Base-by-base conservation (phyloP, 371 early-diverging fungal genomes). In the Mucor velutinosus region DNA sequence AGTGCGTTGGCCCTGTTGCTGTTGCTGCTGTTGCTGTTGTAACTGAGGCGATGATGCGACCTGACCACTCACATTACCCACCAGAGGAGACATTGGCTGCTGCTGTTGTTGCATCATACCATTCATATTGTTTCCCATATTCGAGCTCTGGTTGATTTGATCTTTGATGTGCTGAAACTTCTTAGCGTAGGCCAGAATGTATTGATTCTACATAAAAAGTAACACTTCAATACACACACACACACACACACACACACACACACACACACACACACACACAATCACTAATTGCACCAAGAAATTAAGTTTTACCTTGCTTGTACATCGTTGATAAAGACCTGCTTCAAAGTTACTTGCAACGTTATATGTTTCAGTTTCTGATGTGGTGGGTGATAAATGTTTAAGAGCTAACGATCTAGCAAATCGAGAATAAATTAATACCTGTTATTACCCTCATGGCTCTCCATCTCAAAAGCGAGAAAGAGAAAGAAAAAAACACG, bases 31-130 rank as follows among this genome's bases (percentile, higher is more conserved):
- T 41, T 43, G 58, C 15, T 51, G 65, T 32, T 60, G 60, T 71
- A 64, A 11, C 62, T 79, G 35, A 86, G 80, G 11, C 84, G 88
- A 21, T 83, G 87, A 19, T 77, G 78, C 43, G 66, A 64, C 17
- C 47, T 60, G 89, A 87, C 27, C 45, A 85, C 64, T 7, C 47
- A 56, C 27, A 77, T 66, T 7, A 65, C 65, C 15, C 85, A 66
- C 73, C 58, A 72, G 45, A 51, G 85, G 73, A 12, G 74, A 69
- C 57, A 73, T 71, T 43, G 74, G 71, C 43, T 77, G 37, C 14
- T 37, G 37, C 37, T 37, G 84, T 45, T 75, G 84, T 39, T 75
- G 75, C 14, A 69, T 58, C 5, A 73, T 45, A 33, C 65, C 64
- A 55, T 49, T 49, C 32, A 66, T 56, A 58, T 15, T 55, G 15